Percentiles rank a stretch among this genome's conserved stretches.
Evolutionary conservation across 2,329 filamentous ascomycete genomes (phyloP).

Genomic region (Trichoderma endophyticum): DNA sequence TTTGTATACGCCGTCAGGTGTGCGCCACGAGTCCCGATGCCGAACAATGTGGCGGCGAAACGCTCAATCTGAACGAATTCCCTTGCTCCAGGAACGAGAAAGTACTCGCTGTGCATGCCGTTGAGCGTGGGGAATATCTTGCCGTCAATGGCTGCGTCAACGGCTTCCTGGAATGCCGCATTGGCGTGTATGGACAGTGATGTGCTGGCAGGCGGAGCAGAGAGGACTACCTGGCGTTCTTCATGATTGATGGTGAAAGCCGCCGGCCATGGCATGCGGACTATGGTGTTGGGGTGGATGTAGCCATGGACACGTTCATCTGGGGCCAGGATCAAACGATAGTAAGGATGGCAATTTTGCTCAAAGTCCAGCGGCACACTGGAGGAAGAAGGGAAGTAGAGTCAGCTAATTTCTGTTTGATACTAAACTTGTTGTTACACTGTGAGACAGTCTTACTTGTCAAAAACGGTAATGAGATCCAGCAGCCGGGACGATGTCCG

Average conservation of each 20-base stretch:
- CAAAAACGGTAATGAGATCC: constrained; percentile 39
- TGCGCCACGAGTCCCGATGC: constrained; percentile 62
- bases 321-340: constrained; percentile 43
- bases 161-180: constrained; percentile 37
- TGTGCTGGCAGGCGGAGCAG: constrained; percentile 24
- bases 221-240: constrained; percentile 33
- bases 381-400: not conserved
- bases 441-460: constrained; percentile 36
- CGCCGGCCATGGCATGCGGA: constrained; percentile 46
- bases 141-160: constrained; percentile 37
- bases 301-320: constrained; percentile 50
- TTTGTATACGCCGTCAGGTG: constrained; percentile 63
- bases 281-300: constrained; percentile 44
- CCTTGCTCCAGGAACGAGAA: constrained; percentile 39
- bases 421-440: not conserved
- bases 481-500: constrained; percentile 29
- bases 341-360: constrained; percentile 38
- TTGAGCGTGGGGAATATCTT: constrained; percentile 39
- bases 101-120: constrained; percentile 42
- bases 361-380: constrained; percentile 49
- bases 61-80: constrained; percentile 52
- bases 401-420: not conserved
- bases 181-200: constrained; percentile 34
- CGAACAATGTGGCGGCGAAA: constrained; percentile 61
- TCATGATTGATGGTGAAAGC: constrained; percentile 37